A percentile compares a stretch with the other conserved stretches of the same genome.
Conservation (phyloP, 2,329 filamentous ascomycete genomes). For the Cryphonectria carpinicola region DNA sequence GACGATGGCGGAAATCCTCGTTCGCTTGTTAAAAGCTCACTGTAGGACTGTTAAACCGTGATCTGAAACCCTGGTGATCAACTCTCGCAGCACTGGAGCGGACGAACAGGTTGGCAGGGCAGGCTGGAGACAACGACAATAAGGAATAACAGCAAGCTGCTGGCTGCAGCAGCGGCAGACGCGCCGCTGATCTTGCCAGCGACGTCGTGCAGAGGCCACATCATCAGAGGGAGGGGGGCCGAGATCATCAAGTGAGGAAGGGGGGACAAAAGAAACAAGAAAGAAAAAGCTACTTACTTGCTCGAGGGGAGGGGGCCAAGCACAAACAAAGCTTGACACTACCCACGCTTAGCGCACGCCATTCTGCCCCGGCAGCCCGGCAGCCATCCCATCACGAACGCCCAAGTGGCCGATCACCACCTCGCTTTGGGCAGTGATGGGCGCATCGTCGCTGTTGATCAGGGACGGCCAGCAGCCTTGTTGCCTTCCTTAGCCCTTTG, state of each 20-base stretch:
- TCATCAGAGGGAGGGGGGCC: neutral
- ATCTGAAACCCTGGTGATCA: neutral
- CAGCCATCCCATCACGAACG: slow-evolving; percentile 4
- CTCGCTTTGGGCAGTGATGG: slow-evolving; percentile 10
- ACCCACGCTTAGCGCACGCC: neutral
- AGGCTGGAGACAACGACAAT: neutral
- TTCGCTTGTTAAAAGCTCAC: neutral
- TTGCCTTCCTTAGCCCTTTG: neutral
- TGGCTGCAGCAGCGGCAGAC: too few relatives aligned
- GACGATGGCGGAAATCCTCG: neutral
- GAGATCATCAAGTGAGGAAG: neutral
- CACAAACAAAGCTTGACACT: slow-evolving; percentile 9
- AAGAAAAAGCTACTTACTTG: neutral
- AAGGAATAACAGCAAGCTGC: neutral
- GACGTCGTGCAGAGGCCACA: neutral
- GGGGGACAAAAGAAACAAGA: neutral
- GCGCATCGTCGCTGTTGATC: slow-evolving; percentile 10
- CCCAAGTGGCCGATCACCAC: slow-evolving; percentile 6
- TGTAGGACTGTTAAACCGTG: neutral
- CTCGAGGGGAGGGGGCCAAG: neutral
- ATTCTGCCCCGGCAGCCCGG: neutral
- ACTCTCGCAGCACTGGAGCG: neutral
- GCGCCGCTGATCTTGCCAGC: neutral
- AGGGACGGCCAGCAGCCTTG: slow-evolving; percentile 2
- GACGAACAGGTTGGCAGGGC: neutral